phyloP scores from a whole-genome alignment of 1,284 basidiomycete genomes.

The Grifola frondosa region DNA sequence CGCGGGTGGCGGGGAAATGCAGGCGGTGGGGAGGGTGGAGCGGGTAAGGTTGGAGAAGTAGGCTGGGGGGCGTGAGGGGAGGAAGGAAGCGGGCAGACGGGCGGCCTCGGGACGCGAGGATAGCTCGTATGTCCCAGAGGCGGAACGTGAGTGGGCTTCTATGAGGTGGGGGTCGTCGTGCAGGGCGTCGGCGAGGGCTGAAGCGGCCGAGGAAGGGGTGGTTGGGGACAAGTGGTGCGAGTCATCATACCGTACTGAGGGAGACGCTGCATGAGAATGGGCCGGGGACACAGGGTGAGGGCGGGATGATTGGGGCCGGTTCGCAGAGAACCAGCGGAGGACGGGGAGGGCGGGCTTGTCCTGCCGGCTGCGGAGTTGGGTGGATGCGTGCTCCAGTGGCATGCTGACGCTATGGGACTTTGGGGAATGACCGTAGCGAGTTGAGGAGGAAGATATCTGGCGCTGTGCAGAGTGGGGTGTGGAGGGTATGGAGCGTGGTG shows the following conservation, averaged over 20 bases:
- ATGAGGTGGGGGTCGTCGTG: constrained; percentile 37
- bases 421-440: constrained; percentile 8
- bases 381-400: constrained; percentile 5
- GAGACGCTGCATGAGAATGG: constrained; percentile 27
- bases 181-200: constrained; percentile 40
- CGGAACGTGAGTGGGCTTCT: constrained; percentile 19
- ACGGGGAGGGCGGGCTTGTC: constrained; percentile 33
- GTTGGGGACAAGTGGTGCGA: constrained; percentile 22
- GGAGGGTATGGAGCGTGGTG: constrained; percentile 13
- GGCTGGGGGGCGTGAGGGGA: constrained; percentile 47
- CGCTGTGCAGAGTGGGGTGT: constrained; percentile 2
- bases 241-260: constrained; percentile 19
- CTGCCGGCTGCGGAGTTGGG: constrained; percentile 13
- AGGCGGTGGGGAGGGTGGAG: constrained; percentile 63
- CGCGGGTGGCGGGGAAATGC: constrained; percentile 39
- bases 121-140: constrained; percentile 20
- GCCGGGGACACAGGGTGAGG: constrained; percentile 23
- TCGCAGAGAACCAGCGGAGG: constrained; percentile 49
- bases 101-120: constrained; percentile 46
- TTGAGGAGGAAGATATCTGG: constrained; percentile 6
- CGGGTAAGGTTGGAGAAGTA: constrained; percentile 62
- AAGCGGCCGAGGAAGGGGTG: constrained; percentile 28
- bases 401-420: constrained; percentile 13
- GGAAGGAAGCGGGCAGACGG: constrained; percentile 42
- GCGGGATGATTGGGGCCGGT: constrained; percentile 19